Conservation (phyloP, 192 early-diverging fungal genomes). For the Paraglomus brasilianum region DNA sequence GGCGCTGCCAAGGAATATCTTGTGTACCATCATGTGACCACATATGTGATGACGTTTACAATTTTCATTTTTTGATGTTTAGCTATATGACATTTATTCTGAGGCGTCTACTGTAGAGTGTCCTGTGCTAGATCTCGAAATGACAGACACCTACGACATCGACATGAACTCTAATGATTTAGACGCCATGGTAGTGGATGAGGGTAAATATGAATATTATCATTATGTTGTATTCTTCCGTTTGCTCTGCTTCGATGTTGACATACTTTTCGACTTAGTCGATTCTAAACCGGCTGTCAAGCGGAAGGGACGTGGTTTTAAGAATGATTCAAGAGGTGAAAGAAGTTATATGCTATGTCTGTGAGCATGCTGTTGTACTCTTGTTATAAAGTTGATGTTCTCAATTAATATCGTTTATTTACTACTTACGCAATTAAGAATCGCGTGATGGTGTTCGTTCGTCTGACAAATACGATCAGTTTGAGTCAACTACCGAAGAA, state of each 20-base stretch:
- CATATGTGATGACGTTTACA: too few species aligned
- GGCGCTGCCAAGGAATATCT: too few species aligned
- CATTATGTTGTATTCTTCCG: too few species aligned
- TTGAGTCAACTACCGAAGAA: constrained; percentile 27
- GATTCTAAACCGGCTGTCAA: constrained; percentile 36
- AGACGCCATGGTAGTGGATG: constrained; percentile 27
- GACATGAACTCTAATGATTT: constrained; percentile 23
- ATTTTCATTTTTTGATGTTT: too few species aligned
- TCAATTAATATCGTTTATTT: background rate
- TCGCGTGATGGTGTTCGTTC: constrained; percentile 23
- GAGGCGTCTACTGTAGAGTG: too few species aligned
- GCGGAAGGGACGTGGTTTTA: constrained; percentile 47
- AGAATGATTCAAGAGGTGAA: constrained; percentile 34
- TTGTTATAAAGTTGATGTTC: background rate
- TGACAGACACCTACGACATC: constrained; percentile 26
- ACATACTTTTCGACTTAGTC: background rate
- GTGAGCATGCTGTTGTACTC: background rate
- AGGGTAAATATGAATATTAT: constrained; percentile 1
- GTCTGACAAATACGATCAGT: constrained; percentile 30
- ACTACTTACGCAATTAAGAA: background rate
- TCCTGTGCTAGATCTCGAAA: background rate
- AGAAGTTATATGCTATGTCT: background rate
- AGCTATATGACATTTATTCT: too few species aligned
- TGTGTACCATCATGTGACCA: too few species aligned
- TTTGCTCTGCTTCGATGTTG: too few species aligned